These are phyloP conservation scores for Cucumis melo DNA, from an alignment of 306 rosid genomes.

Conservation along the genomic window DNA sequence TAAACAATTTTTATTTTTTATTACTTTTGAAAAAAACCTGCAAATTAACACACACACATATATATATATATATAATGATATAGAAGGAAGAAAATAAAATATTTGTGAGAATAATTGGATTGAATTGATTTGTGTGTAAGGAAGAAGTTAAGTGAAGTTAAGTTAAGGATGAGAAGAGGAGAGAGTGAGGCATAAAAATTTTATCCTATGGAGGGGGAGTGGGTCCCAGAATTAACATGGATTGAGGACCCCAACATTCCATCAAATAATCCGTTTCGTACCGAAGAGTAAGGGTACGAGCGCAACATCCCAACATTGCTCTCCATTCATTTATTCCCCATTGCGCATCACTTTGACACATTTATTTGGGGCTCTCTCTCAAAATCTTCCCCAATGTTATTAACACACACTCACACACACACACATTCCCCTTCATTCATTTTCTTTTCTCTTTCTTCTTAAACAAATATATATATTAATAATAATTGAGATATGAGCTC, in stretches of 20 bases:
- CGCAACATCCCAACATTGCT: not conserved
- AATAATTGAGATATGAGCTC: no score
- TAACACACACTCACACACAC: not conserved
- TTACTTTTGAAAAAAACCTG: no score
- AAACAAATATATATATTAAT: no score
- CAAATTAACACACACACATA: no score
- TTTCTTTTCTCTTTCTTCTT: no score
- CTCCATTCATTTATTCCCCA: not conserved
- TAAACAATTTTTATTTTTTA: no score
- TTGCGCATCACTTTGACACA: not conserved
- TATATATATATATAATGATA: no score
- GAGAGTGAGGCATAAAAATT: not conserved
- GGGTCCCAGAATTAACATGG: not conserved
- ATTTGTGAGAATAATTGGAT: not conserved
- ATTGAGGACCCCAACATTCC: not conserved
- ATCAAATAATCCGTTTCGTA: not conserved
- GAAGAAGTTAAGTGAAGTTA: no score
- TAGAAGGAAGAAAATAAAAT: not conserved
- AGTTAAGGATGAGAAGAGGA: not conserved
- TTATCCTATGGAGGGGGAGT: not conserved
- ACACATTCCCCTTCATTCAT: no score
- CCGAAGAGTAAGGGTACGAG: not conserved
- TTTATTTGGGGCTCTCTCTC: not conserved
- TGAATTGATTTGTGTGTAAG: not conserved
- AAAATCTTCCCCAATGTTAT: not conserved